Evolutionary conservation across 2,329 filamentous ascomycete species (phyloP), one percentile per base, ranked within the genome.

Genomic region (Colletotrichum australisinense): DNA sequence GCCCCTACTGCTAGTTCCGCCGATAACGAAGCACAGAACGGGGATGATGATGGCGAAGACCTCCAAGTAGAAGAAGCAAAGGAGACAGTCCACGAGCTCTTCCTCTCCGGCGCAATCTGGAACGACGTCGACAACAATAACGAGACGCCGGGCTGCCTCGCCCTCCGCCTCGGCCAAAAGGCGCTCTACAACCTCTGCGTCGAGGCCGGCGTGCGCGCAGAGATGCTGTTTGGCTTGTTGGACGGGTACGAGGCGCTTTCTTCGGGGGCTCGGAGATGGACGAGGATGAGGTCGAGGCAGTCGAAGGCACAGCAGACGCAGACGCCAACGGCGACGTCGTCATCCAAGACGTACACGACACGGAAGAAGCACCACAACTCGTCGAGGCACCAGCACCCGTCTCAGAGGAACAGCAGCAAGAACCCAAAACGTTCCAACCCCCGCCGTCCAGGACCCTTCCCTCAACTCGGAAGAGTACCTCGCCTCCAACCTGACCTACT

Each of bases 31-130:
- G 76, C 74, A 5, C 73, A 75, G 4, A 75, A 75, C 6, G 76
- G 79, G 3, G 81, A 82, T 3, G 80, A 80, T 11, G 83, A 84
- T 28, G 82, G 16, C 7, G 42, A 46, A 46, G 42, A 46, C 30
- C 77, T 83, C 66, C 80, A 82, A 30, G 81, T 93, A 38, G 89
- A 92, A 59, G 89, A 89, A 52, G 93, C 92, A 3, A 88, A 89
- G 68, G 90, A 91, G 65, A 92, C 93, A 0, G 86, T 98, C 5
- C 89, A 90, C 76, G 90, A 97, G 79, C 88, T 98, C 8, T 91
- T 98, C 73, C 89, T 95, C 79, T 93, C 93, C 77, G 97, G 97
- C 38, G 97, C 95, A 12, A 98, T 98, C 77, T 99, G 97, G 97
- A 99, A 99, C 84, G 95, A 98, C 81, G 86, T 98, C 69, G 95